These are phyloP conservation scores for Gaultheria prostrata DNA, from an alignment of 148 eudicot genomes.

Conservation along the genomic window DNA sequence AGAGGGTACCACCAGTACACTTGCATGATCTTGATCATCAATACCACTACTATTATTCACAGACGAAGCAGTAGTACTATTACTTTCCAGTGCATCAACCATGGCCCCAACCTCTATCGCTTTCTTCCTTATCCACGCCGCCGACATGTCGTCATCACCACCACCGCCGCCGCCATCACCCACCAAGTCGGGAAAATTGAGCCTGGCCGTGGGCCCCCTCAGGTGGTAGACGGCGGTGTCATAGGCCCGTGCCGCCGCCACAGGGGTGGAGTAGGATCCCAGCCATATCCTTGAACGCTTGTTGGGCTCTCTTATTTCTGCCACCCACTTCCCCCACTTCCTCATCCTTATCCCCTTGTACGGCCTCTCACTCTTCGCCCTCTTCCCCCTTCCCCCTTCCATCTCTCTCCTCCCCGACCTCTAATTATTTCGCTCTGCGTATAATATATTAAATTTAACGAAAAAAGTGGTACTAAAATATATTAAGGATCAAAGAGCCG, in stretches of 20 bases:
- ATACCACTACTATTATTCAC: neutral
- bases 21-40: neutral
- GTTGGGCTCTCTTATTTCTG: conserved; percentile 91
- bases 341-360: conserved; percentile 94
- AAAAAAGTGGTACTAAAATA: no score
- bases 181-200: conserved; percentile 74
- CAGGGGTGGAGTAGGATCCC: conserved; percentile 74
- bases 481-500: neutral
- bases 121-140: conserved; percentile 63
- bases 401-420: conserved; percentile 7
- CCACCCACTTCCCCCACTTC: conserved; percentile 99
- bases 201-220: conserved; percentile 68
- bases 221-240: conserved; percentile 88
- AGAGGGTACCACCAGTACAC: neutral
- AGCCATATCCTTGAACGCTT: conserved; percentile 90
- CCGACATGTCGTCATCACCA: conserved; percentile 41
- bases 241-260: conserved; percentile 89
- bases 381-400: conserved; percentile 36
- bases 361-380: conserved; percentile 53
- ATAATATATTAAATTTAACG: no score
- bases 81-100: conserved; percentile 68
- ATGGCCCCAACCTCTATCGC: conserved; percentile 88
- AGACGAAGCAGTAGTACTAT: conserved; percentile 10
- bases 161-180: conserved; percentile 24
- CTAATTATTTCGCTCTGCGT: no score